A percentile compares a stretch with the other conserved stretches of the same genome.
These are phyloP conservation scores for Fusarium cyanostomum DNA, from an alignment of 2,329 filamentous ascomycete species.

Conservation along the genomic window DNA sequence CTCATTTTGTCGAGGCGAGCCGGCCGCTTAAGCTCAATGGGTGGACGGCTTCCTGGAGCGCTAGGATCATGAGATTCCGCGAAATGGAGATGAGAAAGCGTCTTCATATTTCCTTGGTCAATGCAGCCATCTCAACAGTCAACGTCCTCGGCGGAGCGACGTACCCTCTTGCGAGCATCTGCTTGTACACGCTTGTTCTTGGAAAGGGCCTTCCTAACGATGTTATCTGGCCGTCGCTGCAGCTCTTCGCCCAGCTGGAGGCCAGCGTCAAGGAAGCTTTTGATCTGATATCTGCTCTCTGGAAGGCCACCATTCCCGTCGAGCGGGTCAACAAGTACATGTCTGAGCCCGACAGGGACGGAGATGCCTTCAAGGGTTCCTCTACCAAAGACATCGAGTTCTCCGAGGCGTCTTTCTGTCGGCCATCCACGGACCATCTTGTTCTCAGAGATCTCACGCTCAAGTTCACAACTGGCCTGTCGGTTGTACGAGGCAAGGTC, in stretches of 20 bases:
- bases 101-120: conserved; percentile 49
- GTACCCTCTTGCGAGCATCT: conserved; percentile 84
- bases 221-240: conserved; percentile 85
- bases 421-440: conserved; percentile 72
- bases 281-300: conserved; percentile 75
- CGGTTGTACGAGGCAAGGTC: conserved; percentile 66
- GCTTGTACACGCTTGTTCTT: conserved; percentile 79
- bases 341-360: conserved; percentile 80
- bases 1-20: conserved; percentile 88
- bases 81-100: conserved; percentile 50
- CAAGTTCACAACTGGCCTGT: conserved; percentile 60
- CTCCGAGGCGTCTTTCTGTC: conserved; percentile 76
- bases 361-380: conserved; percentile 51
- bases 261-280: conserved; percentile 78
- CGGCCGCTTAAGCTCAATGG: conserved; percentile 65
- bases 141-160: conserved; percentile 77
- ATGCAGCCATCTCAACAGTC: conserved; percentile 68
- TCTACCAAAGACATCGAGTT: conserved; percentile 60
- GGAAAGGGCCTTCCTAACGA: conserved; percentile 77
- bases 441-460: conserved; percentile 60
- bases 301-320: conserved; percentile 86
- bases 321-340: conserved; percentile 87
- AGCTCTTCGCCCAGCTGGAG: conserved; percentile 81
- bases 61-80: conserved; percentile 49
- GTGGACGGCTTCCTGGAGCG: conserved; percentile 51